Conservation (phyloP, 2,329 filamentous ascomycete species). For the Talaromyces sp. region DNA sequence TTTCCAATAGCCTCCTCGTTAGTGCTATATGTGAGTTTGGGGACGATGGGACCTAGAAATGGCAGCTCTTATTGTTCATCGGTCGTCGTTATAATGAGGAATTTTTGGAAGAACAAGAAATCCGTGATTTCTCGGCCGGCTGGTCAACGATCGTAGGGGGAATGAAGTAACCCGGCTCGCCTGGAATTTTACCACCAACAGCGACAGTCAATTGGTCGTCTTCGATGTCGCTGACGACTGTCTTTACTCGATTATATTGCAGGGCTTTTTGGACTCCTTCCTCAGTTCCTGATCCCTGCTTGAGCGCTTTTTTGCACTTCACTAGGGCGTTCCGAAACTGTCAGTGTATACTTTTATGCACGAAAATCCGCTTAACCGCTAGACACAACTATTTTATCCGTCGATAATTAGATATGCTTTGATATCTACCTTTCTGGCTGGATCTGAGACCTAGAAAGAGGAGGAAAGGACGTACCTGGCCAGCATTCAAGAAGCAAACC, state of each 20-base stretch:
- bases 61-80: background rate
- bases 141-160: background rate
- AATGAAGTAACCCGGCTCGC: background rate
- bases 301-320: too few relatives aligned
- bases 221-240: too few relatives aligned
- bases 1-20: background rate
- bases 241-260: too few relatives aligned
- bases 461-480: background rate
- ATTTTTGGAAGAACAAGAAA: background rate
- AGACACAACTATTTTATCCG: background rate
- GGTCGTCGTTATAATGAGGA: background rate
- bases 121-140: background rate
- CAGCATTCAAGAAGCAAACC: background rate
- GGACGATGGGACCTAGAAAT: background rate
- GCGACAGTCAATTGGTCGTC: too few relatives aligned
- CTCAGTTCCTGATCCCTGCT: too few relatives aligned
- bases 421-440: background rate
- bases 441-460: background rate
- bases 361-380: background rate
- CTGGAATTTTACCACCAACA: background rate
- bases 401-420: rapidly evolving
- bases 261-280: too few relatives aligned
- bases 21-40: background rate
- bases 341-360: background rate
- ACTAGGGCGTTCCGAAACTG: background rate